Base-by-base conservation (phyloP, 805 yeast genomes). In the Kodamaea leandrae region DNA sequence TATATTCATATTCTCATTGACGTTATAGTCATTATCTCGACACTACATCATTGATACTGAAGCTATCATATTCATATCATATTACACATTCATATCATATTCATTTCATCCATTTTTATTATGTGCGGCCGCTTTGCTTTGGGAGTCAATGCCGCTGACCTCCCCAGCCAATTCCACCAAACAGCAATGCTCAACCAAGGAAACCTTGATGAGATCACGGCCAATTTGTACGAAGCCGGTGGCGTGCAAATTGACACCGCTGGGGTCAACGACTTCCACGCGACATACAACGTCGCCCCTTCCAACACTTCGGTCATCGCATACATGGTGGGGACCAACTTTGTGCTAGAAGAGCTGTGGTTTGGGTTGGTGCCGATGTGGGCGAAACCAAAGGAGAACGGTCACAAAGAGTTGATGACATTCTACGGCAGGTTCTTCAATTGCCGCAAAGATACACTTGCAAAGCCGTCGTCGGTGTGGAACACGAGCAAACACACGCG, bases 331-430 rank as follows among this genome's bases (percentile, higher is more conserved):
- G 30, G 40, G 1, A 37, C 37, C 18, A 41, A 44, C 12, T 68
- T 59, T 38, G 39, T 51, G 0, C 43, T 66, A 19, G 74, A 76
- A 42, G 71, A 73, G 32, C 86, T 86, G 93, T 75, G 73, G 35
- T 89, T 95, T 86, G 93, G 96, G 0, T 62, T 88, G 26, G 72
- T 86, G 1, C 96, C 96, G 0, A 52, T 58, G 6, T 84, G 88
- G 87, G 70, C 67, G n/a, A 63, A 63, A 36, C 72, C 78, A 1
- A 66, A 65, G 30, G 67, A 68, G 16, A 49, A 60, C 12, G 21
- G 25, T 7, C 29, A 25, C 13, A 40, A 40, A 24, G 72, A 68
- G 36, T 39, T 67, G 14, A 64, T 63, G 23, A 52, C 54, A 34
- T 51, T 55, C 20, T 65, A 72, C 33, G 68, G 74, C 41, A 70